Conservation (phyloP, 176 grass and related monocot species). For the Aegilops sharonensis region DNA sequence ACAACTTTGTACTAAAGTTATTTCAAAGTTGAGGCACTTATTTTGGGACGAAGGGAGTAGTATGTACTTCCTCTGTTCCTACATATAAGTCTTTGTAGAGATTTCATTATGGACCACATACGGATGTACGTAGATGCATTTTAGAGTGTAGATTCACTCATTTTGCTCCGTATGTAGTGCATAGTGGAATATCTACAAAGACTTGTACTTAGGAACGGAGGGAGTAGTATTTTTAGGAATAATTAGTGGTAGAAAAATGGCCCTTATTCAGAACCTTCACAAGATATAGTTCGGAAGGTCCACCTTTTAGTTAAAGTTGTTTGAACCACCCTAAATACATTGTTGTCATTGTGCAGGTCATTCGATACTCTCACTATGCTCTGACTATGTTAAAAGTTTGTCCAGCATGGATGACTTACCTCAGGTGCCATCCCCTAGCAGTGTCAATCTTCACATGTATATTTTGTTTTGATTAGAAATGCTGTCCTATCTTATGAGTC, state of each 20-base stretch:
- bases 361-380: constrained; percentile 89
- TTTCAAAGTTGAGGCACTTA: too few species aligned
- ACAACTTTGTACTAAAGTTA: too few species aligned
- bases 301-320: background rate
- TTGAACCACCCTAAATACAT: background rate
- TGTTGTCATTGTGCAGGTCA: constrained; percentile 51
- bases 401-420: constrained; percentile 64
- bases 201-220: too few species aligned
- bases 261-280: background rate
- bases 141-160: too few species aligned
- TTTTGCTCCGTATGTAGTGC: too few species aligned
- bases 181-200: too few species aligned
- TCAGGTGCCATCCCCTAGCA: constrained; percentile 55
- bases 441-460: background rate
- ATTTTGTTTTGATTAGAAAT: background rate
- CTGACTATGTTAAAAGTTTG: constrained; percentile 58
- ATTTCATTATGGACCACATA: too few species aligned
- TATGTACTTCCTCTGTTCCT: too few species aligned
- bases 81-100: too few species aligned
- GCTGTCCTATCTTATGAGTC: background rate
- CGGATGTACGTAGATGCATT: too few species aligned
- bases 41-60: too few species aligned
- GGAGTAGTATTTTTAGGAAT: background rate
- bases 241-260: background rate
- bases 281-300: background rate